Percentiles rank a stretch among this genome's conserved stretches.
Evolutionary conservation across 2,329 filamentous ascomycete species (phyloP).

Genomic region (Ophiocordyceps camponoti-leonardi): DNA sequence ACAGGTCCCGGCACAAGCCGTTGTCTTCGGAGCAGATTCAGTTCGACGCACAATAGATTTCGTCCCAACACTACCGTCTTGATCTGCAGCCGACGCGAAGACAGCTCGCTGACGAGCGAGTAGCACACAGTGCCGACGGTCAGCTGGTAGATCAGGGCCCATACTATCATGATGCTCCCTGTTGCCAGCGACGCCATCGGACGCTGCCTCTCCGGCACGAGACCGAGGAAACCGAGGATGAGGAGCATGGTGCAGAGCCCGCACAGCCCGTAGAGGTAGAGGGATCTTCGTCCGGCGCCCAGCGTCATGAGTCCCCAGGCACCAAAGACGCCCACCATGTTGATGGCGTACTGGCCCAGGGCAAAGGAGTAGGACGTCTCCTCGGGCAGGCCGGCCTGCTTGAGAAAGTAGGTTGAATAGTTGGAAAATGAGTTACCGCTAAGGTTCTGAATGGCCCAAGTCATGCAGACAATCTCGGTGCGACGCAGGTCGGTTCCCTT

Average conservation of each 20-base stretch:
- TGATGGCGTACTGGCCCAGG: conserved; percentile 50
- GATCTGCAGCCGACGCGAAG: conserved; percentile 67
- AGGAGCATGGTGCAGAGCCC: conserved; percentile 62
- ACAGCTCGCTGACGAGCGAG: conserved; percentile 72
- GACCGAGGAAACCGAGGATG: conserved; percentile 67
- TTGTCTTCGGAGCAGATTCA: not conserved
- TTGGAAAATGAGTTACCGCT: conserved; percentile 48
- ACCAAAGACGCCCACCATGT: conserved; percentile 67
- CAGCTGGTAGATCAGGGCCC: conserved; percentile 71
- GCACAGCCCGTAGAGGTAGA: conserved; percentile 62
- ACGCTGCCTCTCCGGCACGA: conserved; percentile 45
- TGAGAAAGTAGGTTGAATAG: conserved; percentile 47
- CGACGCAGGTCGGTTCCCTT: conserved; percentile 59
- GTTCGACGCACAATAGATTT: conserved; percentile 43
- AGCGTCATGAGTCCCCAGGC: conserved; percentile 66
- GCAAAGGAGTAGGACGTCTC: conserved; percentile 39
- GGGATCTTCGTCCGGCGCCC: conserved; percentile 55
- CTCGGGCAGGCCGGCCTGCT: conserved; percentile 37
- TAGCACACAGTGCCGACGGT: conserved; percentile 83
- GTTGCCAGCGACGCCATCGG: conserved; percentile 54
- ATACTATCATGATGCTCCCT: conserved; percentile 69
- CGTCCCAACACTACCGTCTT: conserved; percentile 82
- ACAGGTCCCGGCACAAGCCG: not conserved
- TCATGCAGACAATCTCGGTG: conserved; percentile 52
- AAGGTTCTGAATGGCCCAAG: conserved; percentile 46